These are phyloP conservation scores for Neurospora sp. DNA, from an alignment of 495 filamentous ascomycete species.

Conservation along the genomic window DNA sequence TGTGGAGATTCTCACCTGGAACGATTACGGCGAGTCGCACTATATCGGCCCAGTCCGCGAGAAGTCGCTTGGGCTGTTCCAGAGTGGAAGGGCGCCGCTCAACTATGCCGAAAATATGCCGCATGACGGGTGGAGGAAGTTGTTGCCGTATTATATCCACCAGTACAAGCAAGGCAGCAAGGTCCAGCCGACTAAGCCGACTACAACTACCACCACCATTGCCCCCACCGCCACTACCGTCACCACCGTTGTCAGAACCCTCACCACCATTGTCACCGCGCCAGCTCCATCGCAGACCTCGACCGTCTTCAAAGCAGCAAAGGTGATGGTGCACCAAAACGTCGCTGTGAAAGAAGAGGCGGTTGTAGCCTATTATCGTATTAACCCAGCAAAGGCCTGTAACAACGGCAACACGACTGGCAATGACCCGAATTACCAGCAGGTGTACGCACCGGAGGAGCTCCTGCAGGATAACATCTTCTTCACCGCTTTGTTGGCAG, in stretches of 20 bases:
- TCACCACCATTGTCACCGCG: background rate
- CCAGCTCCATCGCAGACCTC: background rate
- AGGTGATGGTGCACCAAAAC: background rate
- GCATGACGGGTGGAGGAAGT: conserved; percentile 18
- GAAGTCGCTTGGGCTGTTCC: conserved; percentile 12
- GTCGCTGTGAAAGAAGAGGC: background rate
- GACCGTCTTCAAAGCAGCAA: background rate
- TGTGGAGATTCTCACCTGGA: conserved; percentile 59
- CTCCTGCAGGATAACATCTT: conserved; percentile 17
- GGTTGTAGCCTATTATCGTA: conserved; percentile 9
- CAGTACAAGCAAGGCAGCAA: conserved; percentile 12
- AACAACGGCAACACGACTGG: conserved; percentile 11
- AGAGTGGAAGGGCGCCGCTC: conserved; percentile 6
- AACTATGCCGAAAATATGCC: conserved; percentile 8
- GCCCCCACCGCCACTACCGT: background rate
- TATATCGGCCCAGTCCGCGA: conserved; percentile 37
- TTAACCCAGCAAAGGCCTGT: conserved; percentile 12
- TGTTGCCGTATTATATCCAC: conserved; percentile 16
- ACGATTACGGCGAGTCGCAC: conserved; percentile 59
- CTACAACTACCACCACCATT: background rate
- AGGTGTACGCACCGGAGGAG: conserved; percentile 5
- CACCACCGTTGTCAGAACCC: background rate
- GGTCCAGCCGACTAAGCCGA: background rate
- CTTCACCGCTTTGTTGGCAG: conserved; percentile 11
- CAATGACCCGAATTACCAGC: conserved; percentile 5